Evolutionary conservation across 2,329 filamentous ascomycete species (phyloP).

Genomic region (Trichophyton mentagrophytes): DNA sequence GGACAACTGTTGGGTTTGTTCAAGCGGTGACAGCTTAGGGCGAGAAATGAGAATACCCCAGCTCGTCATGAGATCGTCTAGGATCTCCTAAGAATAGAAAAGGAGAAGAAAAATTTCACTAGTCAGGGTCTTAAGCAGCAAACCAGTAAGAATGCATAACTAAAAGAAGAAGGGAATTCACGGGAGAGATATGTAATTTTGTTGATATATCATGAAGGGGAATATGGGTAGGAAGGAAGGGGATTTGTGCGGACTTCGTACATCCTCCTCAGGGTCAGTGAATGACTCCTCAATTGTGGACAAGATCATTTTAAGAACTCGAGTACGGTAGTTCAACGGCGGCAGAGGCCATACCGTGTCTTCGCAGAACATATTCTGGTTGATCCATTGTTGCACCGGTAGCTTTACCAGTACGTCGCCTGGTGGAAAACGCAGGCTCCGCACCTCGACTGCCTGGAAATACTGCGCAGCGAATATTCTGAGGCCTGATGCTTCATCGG

Average conservation of each 20-base stretch:
- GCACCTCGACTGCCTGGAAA: conserved; percentile 57
- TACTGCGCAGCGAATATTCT: conserved; percentile 52
- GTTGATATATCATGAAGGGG: neutral
- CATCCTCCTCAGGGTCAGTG: conserved; percentile 73
- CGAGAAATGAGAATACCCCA: conserved; percentile 53
- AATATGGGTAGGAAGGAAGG: too few species aligned
- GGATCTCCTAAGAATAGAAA: conserved; percentile 53
- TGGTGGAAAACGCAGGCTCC: conserved; percentile 51
- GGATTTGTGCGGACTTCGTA: conserved; percentile 33
- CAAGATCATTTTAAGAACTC: conserved; percentile 61
- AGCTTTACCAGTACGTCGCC: conserved; percentile 45
- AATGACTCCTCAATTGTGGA: conserved; percentile 60
- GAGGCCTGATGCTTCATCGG: conserved; percentile 15
- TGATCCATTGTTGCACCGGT: conserved; percentile 54
- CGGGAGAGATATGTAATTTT: neutral
- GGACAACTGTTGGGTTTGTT: conserved; percentile 56
- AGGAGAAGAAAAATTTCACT: conserved; percentile 12
- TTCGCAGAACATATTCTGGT: conserved; percentile 52
- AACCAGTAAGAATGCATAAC: conserved; percentile 7
- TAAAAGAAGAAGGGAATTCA: conserved; percentile 5
- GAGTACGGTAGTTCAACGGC: conserved; percentile 55
- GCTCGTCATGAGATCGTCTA: conserved; percentile 61
- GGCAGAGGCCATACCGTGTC: conserved; percentile 45
- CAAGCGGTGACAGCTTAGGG: conserved; percentile 50
- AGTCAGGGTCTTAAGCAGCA: conserved; percentile 12